Conservation (phyloP, 208 protist genomes). For the Tritrichomonas musculus region DNA sequence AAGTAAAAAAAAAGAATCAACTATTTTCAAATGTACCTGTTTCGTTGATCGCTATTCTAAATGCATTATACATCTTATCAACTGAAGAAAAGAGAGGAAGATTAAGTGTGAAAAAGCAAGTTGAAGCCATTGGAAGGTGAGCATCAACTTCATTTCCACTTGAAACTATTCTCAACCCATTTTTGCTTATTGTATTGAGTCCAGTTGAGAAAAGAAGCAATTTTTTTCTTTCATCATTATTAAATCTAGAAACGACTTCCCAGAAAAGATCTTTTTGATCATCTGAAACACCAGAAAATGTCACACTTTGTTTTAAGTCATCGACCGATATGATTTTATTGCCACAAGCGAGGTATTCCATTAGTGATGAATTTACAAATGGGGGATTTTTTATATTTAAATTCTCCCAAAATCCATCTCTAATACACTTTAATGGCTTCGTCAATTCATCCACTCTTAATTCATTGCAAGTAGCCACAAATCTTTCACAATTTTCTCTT, state of each 20-base stretch:
- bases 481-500: not conserved
- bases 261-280: not conserved
- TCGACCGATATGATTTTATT: not conserved
- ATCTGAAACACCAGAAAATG: not conserved
- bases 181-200: no score
- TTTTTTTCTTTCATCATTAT: not conserved
- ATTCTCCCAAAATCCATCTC: not conserved
- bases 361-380: not conserved
- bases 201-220: not conserved
- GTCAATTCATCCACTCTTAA: not conserved
- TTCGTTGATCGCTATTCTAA: no score
- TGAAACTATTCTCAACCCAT: no score
- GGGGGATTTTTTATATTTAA: not conserved
- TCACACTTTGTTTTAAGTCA: not conserved
- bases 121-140: no score
- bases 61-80: no score
- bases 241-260: not conserved
- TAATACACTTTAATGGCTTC: not conserved
- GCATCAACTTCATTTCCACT: no score
- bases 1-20: slow-evolving; percentile 1
- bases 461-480: not conserved
- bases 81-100: no score
- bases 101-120: no score
- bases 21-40: no score
- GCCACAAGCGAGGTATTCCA: not conserved